phyloP scores from a whole-genome alignment of 1,139 yeast genomes.

The Geotrichum armillariae region DNA sequence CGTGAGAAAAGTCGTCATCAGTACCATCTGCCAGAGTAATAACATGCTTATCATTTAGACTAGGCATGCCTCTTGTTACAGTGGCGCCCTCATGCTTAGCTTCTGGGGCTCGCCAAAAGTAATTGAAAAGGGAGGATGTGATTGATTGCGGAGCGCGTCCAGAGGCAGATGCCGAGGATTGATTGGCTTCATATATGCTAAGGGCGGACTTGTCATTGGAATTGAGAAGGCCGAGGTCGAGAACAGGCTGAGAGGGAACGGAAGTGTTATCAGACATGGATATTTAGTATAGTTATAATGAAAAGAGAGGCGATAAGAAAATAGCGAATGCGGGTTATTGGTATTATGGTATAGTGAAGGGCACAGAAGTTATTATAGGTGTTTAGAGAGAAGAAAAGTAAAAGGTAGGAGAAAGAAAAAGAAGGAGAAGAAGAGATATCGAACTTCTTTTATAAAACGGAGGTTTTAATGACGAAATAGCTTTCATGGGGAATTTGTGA shows the following conservation, averaged over 20 bases:
- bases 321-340: not conserved
- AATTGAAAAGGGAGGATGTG: not conserved
- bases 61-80: not conserved
- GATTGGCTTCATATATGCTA: conserved; percentile 4
- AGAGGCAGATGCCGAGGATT: not conserved
- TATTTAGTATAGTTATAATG: no score
- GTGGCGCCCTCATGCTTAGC: no score
- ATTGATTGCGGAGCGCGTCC: not conserved
- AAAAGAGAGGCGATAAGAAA: no score
- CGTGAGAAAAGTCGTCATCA: conserved; percentile 47
- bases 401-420: not conserved
- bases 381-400: not conserved
- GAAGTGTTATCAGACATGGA: no score
- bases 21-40: conserved; percentile 25
- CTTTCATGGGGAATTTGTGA: no score
- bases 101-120: no score
- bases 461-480: no score
- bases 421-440: conserved; percentile 27
- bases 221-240: conserved; percentile 9
- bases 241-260: conserved; percentile 7
- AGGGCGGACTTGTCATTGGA: conserved; percentile 9
- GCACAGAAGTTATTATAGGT: not conserved
- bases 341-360: not conserved
- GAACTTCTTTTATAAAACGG: no score
- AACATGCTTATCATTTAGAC: conserved; percentile 11